Evolutionary conservation across 768 basidiomycete species (phyloP), one percentile per base, ranked within the genome.

Genomic region (Paxillus ammoniavirescens): DNA sequence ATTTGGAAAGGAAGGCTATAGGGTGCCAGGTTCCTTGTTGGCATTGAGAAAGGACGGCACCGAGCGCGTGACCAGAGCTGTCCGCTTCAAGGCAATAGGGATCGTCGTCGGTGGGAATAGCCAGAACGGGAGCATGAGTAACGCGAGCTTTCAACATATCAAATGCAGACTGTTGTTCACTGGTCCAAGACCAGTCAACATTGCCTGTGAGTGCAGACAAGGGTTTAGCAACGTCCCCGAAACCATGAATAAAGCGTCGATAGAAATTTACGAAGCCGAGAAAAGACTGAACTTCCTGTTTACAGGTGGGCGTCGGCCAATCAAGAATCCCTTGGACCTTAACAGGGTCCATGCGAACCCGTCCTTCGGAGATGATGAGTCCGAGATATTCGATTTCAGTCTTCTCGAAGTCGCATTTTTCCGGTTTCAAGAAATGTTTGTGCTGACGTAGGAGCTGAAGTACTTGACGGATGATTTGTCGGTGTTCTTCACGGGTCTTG

Each of bases 301-400:
- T n/a, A n/a, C n/a, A n/a, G n/a, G n/a, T n/a, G n/a, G n/a, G n/a
- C n/a, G n/a, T n/a, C n/a, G n/a, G n/a, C n/a, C n/a, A n/a, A n/a
- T n/a, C n/a, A n/a, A n/a, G n/a, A n/a, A 64, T 0, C 67, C 69
- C 2, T 64, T 30, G 0, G 80, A 47, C 57, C 80, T 81, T 0
- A 50, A 48, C 0, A 68, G 66, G 42, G n/a, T 33, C 31, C 31
- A 33, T 33, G 2, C 10, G 6, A 10, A 33, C 10, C 6, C 8
- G 10, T 0, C 28, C 2, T 1, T 45, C 8, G 0, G n/a, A 26
- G 0, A 54, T n/a, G n/a, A n/a, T n/a, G n/a, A n/a, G n/a, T n/a
- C n/a, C n/a, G n/a, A n/a, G n/a, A n/a, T n/a, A n/a, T n/a, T 55
- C 47, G 0, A 30, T n/a, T n/a, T n/a, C 42, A 0, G 0, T 3